phyloP scores from a whole-genome alignment of 139 green algal species.

The Desmodesmus armatus region DNA sequence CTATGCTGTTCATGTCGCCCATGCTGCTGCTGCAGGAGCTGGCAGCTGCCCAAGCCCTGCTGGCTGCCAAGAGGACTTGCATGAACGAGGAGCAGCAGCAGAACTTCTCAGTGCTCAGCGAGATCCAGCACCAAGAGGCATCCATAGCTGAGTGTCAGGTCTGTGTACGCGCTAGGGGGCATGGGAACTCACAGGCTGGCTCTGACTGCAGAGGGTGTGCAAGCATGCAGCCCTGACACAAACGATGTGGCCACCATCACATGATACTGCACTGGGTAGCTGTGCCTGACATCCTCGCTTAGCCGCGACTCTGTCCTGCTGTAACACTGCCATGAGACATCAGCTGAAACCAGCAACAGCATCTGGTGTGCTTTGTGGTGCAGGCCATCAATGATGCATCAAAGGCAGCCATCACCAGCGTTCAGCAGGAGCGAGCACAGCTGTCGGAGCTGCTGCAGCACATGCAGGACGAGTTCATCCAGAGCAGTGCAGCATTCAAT shows the following conservation, averaged over 20 bases:
- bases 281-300: too few species aligned
- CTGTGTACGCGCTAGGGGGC: too few species aligned
- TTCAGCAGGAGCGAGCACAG: background rate
- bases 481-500: too few species aligned
- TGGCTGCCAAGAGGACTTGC: background rate
- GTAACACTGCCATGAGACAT: background rate
- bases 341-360: background rate
- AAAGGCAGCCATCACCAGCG: slow-evolving; percentile 1
- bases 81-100: background rate
- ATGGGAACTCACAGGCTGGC: too few species aligned
- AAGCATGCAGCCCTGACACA: too few species aligned
- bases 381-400: slow-evolving; percentile 3
- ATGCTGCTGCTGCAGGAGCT: slow-evolving; percentile 7
- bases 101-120: background rate
- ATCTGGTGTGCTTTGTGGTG: background rate
- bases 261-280: background rate
- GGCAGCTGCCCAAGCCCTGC: background rate
- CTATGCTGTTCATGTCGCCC: background rate
- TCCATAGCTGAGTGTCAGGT: background rate
- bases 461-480: slow-evolving; percentile 11
- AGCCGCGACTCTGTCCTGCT: too few species aligned
- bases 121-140: slow-evolving; percentile 26
- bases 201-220: too few species aligned
- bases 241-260: background rate
- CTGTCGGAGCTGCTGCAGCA: slow-evolving; percentile 9